These are phyloP conservation scores for Medicago ruthenica DNA, from an alignment of 306 rosid genomes.

Conservation along the genomic window DNA sequence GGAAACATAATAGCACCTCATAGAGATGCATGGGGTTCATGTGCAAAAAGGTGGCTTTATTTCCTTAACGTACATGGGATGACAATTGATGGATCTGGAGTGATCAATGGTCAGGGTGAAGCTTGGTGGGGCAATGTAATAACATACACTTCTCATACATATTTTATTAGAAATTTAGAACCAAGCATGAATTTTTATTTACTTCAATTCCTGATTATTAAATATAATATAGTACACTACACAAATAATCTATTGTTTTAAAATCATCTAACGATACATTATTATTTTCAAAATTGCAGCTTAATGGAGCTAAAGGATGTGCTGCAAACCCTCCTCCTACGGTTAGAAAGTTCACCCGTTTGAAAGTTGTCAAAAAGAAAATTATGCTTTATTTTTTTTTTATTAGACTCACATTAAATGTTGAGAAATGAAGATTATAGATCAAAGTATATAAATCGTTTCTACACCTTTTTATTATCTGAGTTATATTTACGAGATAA, in stretches of 20 bases:
- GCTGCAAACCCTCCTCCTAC: not conserved
- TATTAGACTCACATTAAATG: too few relatives aligned
- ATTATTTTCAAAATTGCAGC: slow-evolving; percentile 23
- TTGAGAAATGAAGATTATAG: too few relatives aligned
- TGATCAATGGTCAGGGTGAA: slow-evolving; percentile 40
- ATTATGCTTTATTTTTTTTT: not conserved
- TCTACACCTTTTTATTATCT: too few relatives aligned
- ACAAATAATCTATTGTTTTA: not conserved
- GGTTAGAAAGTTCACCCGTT: slow-evolving; percentile 15
- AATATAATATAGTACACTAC: not conserved
- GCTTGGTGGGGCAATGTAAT: slow-evolving; percentile 43
- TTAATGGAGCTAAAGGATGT: slow-evolving; percentile 13
- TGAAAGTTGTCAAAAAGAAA: not conserved
- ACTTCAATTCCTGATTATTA: not conserved
- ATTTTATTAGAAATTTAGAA: not conserved
- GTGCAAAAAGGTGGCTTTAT: slow-evolving; percentile 35
- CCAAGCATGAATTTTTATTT: not conserved
- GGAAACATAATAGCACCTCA: slow-evolving; percentile 41
- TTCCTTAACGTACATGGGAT: not conserved
- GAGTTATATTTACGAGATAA: too few relatives aligned
- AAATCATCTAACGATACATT: not conserved
- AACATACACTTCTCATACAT: not conserved
- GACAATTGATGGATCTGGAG: slow-evolving; percentile 39
- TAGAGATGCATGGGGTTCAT: slow-evolving; percentile 36
- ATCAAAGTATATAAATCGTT: too few relatives aligned